Percentiles rank a stretch among this genome's conserved stretches.
phyloP scores from a whole-genome alignment of 2,329 filamentous ascomycete species.

The Aspergillus brasiliensis region DNA sequence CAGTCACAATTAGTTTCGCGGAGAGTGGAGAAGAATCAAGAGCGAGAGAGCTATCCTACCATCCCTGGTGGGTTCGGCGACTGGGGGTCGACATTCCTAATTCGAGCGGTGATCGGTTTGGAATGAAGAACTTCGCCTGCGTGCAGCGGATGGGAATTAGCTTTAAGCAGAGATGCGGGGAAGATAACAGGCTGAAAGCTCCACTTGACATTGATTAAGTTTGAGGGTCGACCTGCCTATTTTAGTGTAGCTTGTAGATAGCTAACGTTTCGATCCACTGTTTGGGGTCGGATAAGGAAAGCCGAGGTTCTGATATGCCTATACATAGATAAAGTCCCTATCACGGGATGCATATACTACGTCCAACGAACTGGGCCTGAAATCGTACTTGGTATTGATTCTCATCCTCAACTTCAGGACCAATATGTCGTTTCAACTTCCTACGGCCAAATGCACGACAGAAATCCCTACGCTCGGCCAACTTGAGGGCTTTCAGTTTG shows the following conservation, averaged over 20 bases:
- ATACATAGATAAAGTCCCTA: not conserved
- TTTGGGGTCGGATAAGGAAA: not conserved
- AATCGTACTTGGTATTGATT: not conserved
- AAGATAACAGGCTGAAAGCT: not conserved
- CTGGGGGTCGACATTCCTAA: constrained; percentile 31
- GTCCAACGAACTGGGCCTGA: not conserved
- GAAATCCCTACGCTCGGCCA: constrained; percentile 21
- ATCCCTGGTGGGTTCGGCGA: constrained; percentile 29
- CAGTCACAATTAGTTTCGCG: not conserved
- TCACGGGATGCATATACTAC: not conserved
- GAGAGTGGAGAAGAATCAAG: not conserved
- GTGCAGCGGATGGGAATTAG: not conserved
- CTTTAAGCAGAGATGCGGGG: not conserved
- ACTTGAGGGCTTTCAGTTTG: constrained; percentile 24
- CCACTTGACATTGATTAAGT: not conserved
- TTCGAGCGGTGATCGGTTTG: not conserved
- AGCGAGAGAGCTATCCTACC: constrained; percentile 1
- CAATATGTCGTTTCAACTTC: constrained; percentile 25
- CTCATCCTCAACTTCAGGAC: not conserved
- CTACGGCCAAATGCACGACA: constrained; percentile 18
- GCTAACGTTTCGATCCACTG: not conserved
- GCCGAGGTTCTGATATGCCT: not conserved
- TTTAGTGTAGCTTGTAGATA: constrained; percentile 9
- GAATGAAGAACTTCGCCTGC: not conserved
- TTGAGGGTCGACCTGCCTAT: constrained; percentile 20